phyloP scores from a whole-genome alignment of 129 eudicot genomes.

The Saussurea involucrata region DNA sequence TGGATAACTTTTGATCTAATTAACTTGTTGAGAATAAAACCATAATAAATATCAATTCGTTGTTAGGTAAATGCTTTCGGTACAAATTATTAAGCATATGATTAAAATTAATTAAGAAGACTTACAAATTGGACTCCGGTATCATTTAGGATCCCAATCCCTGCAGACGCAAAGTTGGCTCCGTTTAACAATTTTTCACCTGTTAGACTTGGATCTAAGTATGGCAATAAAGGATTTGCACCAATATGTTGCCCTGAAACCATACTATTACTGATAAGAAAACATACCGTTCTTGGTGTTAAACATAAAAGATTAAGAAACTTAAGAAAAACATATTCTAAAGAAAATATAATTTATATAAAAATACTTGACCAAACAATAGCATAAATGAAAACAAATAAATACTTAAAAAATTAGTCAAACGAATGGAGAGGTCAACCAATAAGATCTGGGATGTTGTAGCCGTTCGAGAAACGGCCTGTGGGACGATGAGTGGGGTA shows the following conservation, averaged over 20 bases:
- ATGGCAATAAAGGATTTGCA: constrained; percentile 30
- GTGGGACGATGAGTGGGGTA: constrained; percentile 33
- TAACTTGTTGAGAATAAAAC: neutral
- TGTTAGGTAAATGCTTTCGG: neutral
- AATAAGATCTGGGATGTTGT: constrained; percentile 33
- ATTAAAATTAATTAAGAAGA: neutral
- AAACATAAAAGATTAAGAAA: neutral
- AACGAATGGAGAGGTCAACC: constrained; percentile 15
- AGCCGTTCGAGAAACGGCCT: constrained; percentile 38
- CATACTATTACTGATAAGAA: neutral
- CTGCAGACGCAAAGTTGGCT: constrained; percentile 58
- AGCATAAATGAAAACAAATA: neutral
- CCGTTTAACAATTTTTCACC: constrained; percentile 39
- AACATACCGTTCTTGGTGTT: neutral
- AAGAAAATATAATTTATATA: neutral
- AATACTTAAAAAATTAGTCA: neutral
- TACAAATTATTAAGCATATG: neutral
- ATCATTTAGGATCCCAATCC: constrained; percentile 41
- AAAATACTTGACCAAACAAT: neutral
- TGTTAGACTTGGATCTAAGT: constrained; percentile 31
- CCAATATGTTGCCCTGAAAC: constrained; percentile 37
- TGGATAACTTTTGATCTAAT: neutral
- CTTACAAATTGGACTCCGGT: constrained; percentile 55
- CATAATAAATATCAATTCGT: neutral
- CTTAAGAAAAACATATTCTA: neutral